Conservation (phyloP, 805 yeast species). For the Starmerella powellii region DNA sequence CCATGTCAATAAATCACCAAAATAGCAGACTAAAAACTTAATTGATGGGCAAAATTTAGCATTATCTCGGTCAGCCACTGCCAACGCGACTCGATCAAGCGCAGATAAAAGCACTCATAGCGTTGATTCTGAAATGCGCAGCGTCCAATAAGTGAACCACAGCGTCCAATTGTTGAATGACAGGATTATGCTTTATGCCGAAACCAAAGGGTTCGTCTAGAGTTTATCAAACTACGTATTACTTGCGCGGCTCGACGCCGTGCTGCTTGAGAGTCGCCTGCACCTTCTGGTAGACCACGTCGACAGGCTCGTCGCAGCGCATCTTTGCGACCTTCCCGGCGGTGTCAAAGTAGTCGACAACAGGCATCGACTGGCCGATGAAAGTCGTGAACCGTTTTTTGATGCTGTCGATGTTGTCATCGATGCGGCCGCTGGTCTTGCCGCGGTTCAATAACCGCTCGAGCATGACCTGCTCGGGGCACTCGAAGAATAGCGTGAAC, state of each 20-base stretch:
- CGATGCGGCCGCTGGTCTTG: conserved; percentile 86
- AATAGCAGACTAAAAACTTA: not conserved
- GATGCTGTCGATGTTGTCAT: conserved; percentile 85
- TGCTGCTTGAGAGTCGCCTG: conserved; percentile 46
- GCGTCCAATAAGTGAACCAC: too few species aligned
- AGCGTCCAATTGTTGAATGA: too few species aligned
- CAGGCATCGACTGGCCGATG: conserved; percentile 84
- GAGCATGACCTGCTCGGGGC: conserved; percentile 75
- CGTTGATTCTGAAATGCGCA: too few species aligned
- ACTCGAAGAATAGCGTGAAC: conserved; percentile 36
- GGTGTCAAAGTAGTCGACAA: conserved; percentile 65
- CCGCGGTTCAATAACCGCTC: conserved; percentile 79
- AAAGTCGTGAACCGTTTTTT: conserved; percentile 80
- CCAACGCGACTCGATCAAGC: too few species aligned
- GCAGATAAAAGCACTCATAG: too few species aligned
- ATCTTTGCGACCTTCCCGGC: conserved; percentile 67
- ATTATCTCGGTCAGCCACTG: too few species aligned
- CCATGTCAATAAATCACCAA: not conserved
- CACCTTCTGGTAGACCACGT: conserved; percentile 60
- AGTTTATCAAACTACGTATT: not conserved
- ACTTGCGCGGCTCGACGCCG: conserved; percentile 13
- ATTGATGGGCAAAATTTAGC: not conserved
- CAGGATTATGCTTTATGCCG: too few species aligned
- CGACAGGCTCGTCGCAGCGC: conserved; percentile 69
- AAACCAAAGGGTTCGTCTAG: not conserved